Evolutionary conservation across 2,329 filamentous ascomycete species (phyloP), one percentile per base, ranked within the genome.

Genomic region (Fusarium chaquense): DNA sequence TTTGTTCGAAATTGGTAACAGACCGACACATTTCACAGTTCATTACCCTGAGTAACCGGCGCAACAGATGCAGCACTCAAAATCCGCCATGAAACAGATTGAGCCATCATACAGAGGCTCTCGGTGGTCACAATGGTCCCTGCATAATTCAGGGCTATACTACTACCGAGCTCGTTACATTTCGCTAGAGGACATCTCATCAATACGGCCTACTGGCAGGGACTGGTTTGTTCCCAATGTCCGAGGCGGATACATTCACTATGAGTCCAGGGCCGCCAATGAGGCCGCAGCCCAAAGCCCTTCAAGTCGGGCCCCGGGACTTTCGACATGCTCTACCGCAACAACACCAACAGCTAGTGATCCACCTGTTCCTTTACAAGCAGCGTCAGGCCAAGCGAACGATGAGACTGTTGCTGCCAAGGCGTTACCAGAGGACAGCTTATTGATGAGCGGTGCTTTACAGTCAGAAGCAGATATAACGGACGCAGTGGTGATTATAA

Each of bases 111-210:
- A 47, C 41, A 36, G 26, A 38, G 41, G 47, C 28, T 51, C 47
- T 10, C 36, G 44, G 45, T 75, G 73, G 71, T 69, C 67, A 2
- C 55, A 63, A 55, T 75, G 73, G 73, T 41, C 40, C 30, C 53
- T 68, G 4, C 61, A 73, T 33, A 13, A 32, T 8, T 66, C 68
- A 3, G 49, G 59, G 4, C 40, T 62, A 9, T 67, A 67, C 53
- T 74, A 73, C 30, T 75, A 69, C 13, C 73, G 73, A 57, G 71
- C 58, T 22, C 70, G 73, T 11, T 66, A 66, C n/a, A 62, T 75
- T 46, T 56, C 71, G 28, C 57, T 65, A n/a, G 51, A 72, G 12
- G 68, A 51, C 11, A 63, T 67, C 12, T 44, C 57, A 35, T 38
- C 53, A 35, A 56, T 73, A 33, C 51, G 50, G 16, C 43, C 53